phyloP scores from a whole-genome alignment of 768 basidiomycete genomes.

The Xerocomellus intermedius region DNA sequence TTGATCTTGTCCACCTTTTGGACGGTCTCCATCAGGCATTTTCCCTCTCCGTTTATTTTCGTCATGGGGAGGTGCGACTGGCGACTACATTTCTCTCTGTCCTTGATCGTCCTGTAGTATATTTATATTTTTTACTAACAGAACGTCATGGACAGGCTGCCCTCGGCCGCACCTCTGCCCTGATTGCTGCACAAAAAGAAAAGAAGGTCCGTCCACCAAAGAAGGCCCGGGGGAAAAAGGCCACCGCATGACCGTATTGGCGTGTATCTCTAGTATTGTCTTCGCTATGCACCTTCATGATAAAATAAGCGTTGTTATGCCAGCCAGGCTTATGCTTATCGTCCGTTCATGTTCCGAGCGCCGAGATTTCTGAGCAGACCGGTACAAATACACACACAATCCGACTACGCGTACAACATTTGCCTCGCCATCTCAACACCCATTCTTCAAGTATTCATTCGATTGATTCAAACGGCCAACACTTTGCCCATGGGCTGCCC shows the following conservation, averaged over 20 bases:
- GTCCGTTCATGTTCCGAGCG: background rate
- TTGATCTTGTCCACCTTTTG: slow-evolving; percentile 27
- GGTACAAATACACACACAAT: slow-evolving; percentile 21
- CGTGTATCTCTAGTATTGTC: slow-evolving; percentile 27
- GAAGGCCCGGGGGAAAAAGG: slow-evolving; percentile 74
- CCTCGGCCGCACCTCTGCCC: slow-evolving; percentile 73
- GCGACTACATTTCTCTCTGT: slow-evolving; percentile 21
- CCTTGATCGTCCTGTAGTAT: slow-evolving; percentile 47
- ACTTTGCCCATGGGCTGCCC: slow-evolving; percentile 54
- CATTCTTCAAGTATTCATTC: background rate
- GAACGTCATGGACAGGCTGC: slow-evolving; percentile 49
- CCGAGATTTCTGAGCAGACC: slow-evolving; percentile 1
- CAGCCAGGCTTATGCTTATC: background rate
- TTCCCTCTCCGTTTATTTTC: slow-evolving; percentile 30
- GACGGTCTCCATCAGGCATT: slow-evolving; percentile 20
- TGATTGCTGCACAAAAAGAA: slow-evolving; percentile 67
- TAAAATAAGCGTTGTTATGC: slow-evolving; percentile 16
- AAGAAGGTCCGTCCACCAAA: slow-evolving; percentile 64
- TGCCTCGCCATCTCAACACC: background rate
- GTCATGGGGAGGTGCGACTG: slow-evolving; percentile 32
- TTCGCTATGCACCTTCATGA: slow-evolving; percentile 23
- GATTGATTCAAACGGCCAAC: slow-evolving; percentile 31
- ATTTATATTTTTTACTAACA: slow-evolving; percentile 23
- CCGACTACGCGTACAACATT: slow-evolving; percentile 8
- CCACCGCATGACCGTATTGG: slow-evolving; percentile 19